Evolutionary conservation across 2,329 filamentous ascomycete genomes (phyloP), one percentile per base, ranked within the genome.

Genomic region (Fusarium austroafricanum): DNA sequence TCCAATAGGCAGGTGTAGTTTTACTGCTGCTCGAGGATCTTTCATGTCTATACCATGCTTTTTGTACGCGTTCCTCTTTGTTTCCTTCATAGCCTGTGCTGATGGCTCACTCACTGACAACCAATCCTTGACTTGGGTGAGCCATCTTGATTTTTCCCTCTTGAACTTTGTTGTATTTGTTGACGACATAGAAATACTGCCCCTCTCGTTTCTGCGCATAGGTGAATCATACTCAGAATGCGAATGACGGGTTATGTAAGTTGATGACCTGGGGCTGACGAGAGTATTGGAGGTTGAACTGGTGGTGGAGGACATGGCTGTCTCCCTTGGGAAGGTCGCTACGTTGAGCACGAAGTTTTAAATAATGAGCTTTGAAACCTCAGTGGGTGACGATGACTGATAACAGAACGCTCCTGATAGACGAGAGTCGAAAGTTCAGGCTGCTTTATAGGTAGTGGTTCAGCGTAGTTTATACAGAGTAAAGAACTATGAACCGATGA

Each of bases 41-140:
- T 80, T 77, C 44, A 74, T 74, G 18, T 80, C 73, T 50, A 86
- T 73, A 20, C 82, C 83, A n/a, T 82, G 80, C 40, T 77, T 81
- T 45, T 78, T 76, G 64, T 79, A 85, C 2, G 79, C 75, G 15
- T 79, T 77, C 52, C 77, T 79, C 68, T 80, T 83, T 64, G 84
- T 82, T 15, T 81, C 73, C 66, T 81, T 83, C 67, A 85, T 76
- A 2, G 83, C 84, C 43, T 83, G 81, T 3, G 78, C 77, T 1
- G 84, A 86, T 12, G 84, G 84, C 64, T 87, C 84, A 46, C 80
- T 83, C 21, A 80, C 78, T 3, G 78, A 78, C 10, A 86, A 71
- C 84, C 84, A 86, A 43, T 77, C 79, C 60, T 83, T 86, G 46
- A 85, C 72, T 28, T 82, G 79, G 9, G 75, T 75, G 21, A 83